phyloP scores from a whole-genome alignment of 1,284 basidiomycete species.

The Tetrapyrgos nigripes region DNA sequence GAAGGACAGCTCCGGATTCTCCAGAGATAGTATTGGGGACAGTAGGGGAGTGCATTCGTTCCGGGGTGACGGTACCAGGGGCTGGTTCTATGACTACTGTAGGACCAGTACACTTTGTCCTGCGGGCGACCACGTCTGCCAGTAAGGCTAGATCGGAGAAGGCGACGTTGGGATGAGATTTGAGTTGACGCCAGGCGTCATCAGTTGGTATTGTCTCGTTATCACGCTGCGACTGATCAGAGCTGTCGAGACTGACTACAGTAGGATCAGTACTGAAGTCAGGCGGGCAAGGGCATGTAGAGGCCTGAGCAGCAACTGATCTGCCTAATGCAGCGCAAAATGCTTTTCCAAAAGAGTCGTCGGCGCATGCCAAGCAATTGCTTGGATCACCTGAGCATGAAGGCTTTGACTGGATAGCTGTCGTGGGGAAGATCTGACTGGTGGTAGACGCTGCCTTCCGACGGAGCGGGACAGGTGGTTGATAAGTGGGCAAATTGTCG shows the following conservation, averaged over 20 bases:
- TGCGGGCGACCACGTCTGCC: conserved; percentile 87
- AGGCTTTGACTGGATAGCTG: conserved; percentile 27
- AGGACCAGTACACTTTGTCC: conserved; percentile 80
- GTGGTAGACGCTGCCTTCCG: conserved; percentile 45
- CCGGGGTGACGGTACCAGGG: conserved; percentile 53
- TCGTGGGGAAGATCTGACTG: conserved; percentile 59
- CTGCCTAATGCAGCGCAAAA: conserved; percentile 82
- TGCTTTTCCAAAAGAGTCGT: conserved; percentile 84
- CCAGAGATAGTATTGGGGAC: conserved; percentile 11
- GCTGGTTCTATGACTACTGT: conserved; percentile 70
- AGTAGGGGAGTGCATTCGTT: conserved; percentile 44
- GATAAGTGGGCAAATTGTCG: conserved; percentile 78
- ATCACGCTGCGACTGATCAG: conserved; percentile 19
- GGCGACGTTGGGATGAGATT: conserved; percentile 87
- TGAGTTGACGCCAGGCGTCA: conserved; percentile 86
- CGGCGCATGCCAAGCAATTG: conserved; percentile 81
- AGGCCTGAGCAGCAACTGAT: conserved; percentile 47
- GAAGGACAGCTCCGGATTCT: conserved; percentile 41
- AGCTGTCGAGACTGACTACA: conserved; percentile 10
- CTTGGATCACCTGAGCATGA: conserved; percentile 52
- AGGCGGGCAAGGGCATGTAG: conserved; percentile 49
- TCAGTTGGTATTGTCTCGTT: conserved; percentile 77
- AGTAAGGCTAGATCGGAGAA: conserved; percentile 84
- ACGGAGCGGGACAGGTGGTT: conserved; percentile 78
- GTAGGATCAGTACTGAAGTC: conserved; percentile 21